Evolutionary conservation across 768 basidiomycete genomes (phyloP).

Genomic region (Boletus vinaceobasis): DNA sequence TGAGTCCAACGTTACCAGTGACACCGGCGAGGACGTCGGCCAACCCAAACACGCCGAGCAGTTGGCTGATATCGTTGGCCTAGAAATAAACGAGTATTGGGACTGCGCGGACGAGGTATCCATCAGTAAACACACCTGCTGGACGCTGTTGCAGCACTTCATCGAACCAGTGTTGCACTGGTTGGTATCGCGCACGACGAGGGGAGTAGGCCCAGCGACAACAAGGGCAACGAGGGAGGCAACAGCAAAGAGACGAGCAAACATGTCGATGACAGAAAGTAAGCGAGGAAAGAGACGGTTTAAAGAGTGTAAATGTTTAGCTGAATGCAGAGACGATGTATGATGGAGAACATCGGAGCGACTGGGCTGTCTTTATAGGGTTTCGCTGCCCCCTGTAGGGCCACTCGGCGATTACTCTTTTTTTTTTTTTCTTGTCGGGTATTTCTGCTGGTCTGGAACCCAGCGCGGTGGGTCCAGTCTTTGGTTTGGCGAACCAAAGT

Average conservation of each 20-base stretch:
- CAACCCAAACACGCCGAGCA: neutral
- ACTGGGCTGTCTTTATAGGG: neutral
- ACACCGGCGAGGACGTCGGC: neutral
- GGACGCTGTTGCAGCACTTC: conserved; percentile 13
- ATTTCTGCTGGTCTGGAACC: conserved; percentile 8
- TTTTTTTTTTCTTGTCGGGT: too few species aligned
- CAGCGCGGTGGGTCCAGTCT: neutral
- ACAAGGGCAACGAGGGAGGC: conserved; percentile 17
- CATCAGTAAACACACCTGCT: conserved; percentile 4
- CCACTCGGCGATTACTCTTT: neutral
- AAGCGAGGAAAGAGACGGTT: neutral
- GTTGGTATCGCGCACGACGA: neutral
- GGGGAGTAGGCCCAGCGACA: conserved; percentile 2
- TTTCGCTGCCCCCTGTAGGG: neutral
- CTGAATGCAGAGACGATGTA: neutral
- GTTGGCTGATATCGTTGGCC: neutral
- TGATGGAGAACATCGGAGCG: neutral
- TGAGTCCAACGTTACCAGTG: neutral
- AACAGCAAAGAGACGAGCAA: conserved; percentile 14
- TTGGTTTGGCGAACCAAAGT: neutral
- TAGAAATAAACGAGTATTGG: neutral
- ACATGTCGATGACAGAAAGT: conserved; percentile 11
- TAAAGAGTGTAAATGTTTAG: conserved; percentile 7
- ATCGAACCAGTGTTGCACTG: conserved; percentile 12
- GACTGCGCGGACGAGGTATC: rapidly evolving